Base-by-base conservation (phyloP, 768 basidiomycete genomes). In the Plicaturopsis crispa region DNA sequence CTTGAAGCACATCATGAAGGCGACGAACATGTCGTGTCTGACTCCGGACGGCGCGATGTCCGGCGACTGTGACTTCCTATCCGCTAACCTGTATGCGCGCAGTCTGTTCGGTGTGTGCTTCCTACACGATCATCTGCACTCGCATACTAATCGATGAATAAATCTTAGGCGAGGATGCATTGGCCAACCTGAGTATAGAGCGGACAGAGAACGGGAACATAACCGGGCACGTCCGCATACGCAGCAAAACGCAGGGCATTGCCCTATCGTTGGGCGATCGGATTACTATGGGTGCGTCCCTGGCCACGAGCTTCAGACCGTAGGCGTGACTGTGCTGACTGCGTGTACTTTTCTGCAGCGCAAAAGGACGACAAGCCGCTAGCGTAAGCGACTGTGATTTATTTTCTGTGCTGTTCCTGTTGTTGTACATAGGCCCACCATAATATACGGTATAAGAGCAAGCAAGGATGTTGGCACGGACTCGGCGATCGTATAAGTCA, bases 211-310 rank as follows among this genome's bases (percentile, higher is more conserved):
- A 66, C 8, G 91, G 91, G 1, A 73, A 70, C 4, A 82, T 98
- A 41, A 81, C 81, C 11, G 94, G 94, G 0, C 93, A 98, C 60
- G 90, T 98, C 6, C 79, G 94, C 36, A 97, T 98, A 54, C 77
- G 94, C 41, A 91, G 88, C 55, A 97, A 98, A 66, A 97, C 94
- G 17, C 94, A 98, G 59, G 94, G 94, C 38, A 97, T 98, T 44
- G 94, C 94, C 2, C 67, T 97, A 44, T 89, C 87, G 13, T 60
- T 99, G 45, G 94, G 90, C n/a, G 91, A 93, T 60, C 72, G 80
- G 52, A 90, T 91, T 52, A 89, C 74, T 7, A 67, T 73, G 59
- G 71, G 73, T 74, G 42, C 40, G n/a, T n/a, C n/a, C n/a, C n/a
- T n/a, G n/a, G n/a, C n/a, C n/a, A n/a, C n/a, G n/a, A n/a, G n/a